phyloP scores from a whole-genome alignment of 441 rosid species.

The Jatropha multifida region DNA sequence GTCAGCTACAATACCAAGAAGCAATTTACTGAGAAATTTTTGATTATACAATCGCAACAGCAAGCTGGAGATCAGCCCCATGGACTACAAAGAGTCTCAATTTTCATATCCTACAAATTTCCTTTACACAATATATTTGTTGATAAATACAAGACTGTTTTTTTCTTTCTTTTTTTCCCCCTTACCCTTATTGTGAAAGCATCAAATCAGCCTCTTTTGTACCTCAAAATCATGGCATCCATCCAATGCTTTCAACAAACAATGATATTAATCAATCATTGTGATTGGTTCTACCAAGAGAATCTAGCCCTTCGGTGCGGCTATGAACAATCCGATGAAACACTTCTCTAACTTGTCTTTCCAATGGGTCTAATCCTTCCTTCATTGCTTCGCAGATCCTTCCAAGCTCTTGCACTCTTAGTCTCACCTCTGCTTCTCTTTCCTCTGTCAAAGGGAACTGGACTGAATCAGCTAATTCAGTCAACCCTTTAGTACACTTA shows the following conservation, averaged over 20 bases:
- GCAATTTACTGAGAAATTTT: conserved; percentile 36
- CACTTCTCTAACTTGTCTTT: conserved; percentile 73
- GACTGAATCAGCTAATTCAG: conserved; percentile 64
- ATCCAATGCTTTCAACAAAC: background rate
- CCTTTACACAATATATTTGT: conserved; percentile 43
- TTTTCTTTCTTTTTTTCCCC: conserved; percentile 11
- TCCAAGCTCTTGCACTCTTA: conserved; percentile 56
- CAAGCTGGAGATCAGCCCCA: conserved; percentile 39
- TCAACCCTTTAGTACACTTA: conserved; percentile 53
- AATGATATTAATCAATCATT: conserved; percentile 12
- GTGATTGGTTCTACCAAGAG: conserved; percentile 36
- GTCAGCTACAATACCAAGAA: conserved; percentile 36
- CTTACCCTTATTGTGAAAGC: conserved; percentile 30
- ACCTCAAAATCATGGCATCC: background rate
- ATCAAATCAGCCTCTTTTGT: conserved; percentile 15
- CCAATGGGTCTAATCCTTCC: conserved; percentile 72
- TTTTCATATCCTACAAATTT: conserved; percentile 37
- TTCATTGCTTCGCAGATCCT: conserved; percentile 48
- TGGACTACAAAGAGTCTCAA: conserved; percentile 16
- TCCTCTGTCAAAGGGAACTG: conserved; percentile 68
- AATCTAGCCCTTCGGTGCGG: conserved; percentile 79
- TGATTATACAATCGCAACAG: conserved; percentile 45
- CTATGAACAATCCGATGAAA: conserved; percentile 79
- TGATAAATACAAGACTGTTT: conserved; percentile 30
- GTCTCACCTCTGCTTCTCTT: conserved; percentile 55